phyloP scores from a whole-genome alignment of 352 stramenopile genomes.

The Aphanomyces stellatus region DNA sequence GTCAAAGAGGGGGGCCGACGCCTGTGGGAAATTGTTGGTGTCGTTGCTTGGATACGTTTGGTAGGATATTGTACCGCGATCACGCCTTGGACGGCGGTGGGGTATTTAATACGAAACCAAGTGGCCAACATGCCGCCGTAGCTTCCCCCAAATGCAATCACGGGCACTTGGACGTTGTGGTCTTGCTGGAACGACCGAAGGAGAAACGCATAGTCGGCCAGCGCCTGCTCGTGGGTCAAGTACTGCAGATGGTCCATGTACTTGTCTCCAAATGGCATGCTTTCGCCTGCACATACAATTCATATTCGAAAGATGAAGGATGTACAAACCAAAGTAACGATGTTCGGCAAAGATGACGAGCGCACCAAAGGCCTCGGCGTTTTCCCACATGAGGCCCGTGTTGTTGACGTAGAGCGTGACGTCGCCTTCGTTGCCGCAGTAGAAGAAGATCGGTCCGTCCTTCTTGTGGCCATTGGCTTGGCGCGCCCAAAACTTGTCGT shows the following conservation, averaged over 20 bases:
- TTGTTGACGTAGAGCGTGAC: slow-evolving; percentile 94
- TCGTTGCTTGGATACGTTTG: slow-evolving; percentile 4
- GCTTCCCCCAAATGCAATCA: slow-evolving; percentile 93
- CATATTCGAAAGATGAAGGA: not conserved
- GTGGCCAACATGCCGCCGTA: slow-evolving; percentile 95
- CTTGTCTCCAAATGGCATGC: slow-evolving; percentile 62
- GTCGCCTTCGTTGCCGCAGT: slow-evolving; percentile 93
- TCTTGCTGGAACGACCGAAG: slow-evolving; percentile 64
- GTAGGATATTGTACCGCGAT: slow-evolving; percentile 49
- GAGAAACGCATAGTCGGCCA: slow-evolving; percentile 89
- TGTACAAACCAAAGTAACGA: slow-evolving; percentile 84
- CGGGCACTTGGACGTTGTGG: slow-evolving; percentile 37
- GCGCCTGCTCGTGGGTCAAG: slow-evolving; percentile 88
- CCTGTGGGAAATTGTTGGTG: too few species aligned
- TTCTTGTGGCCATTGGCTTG: slow-evolving; percentile 25
- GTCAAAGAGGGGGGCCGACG: slow-evolving; percentile 89
- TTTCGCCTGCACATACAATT: slow-evolving; percentile 36
- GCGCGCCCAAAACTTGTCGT: slow-evolving; percentile 68
- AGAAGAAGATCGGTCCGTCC: slow-evolving; percentile 80
- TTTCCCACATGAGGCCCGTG: slow-evolving; percentile 94
- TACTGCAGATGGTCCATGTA: slow-evolving; percentile 76
- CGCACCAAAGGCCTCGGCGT: slow-evolving; percentile 81
- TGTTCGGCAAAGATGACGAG: slow-evolving; percentile 95
- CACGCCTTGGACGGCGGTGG: slow-evolving; percentile 81
- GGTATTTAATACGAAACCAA: slow-evolving; percentile 96